These are phyloP conservation scores for Lipomyces orientalis DNA, from an alignment of 805 yeast species.

Conservation along the genomic window DNA sequence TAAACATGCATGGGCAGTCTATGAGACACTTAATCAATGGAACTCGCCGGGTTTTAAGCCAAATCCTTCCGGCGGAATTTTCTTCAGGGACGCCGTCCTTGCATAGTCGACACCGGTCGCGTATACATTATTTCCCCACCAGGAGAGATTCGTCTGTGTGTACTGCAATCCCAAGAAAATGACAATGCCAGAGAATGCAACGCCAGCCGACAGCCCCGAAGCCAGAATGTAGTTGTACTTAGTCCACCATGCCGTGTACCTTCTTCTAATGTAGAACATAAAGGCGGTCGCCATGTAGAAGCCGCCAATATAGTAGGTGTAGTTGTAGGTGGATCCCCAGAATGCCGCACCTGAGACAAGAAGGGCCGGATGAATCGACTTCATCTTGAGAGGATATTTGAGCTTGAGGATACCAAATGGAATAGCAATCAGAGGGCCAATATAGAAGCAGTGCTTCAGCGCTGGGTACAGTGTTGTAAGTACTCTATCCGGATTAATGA, in stretches of 20 bases:
- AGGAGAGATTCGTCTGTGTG: slow-evolving; percentile 43
- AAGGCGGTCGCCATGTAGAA: slow-evolving; percentile 53
- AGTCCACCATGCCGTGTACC: slow-evolving; percentile 72
- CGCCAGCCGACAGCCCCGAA: slow-evolving; percentile 59
- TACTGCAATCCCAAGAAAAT: slow-evolving; percentile 57
- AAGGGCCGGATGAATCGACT: slow-evolving; percentile 18
- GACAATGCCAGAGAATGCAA: slow-evolving; percentile 64
- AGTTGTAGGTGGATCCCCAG: slow-evolving; percentile 25
- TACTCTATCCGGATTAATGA: slow-evolving; percentile 24
- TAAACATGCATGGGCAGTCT: too few species aligned
- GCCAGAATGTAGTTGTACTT: slow-evolving; percentile 57
- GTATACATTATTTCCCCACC: slow-evolving; percentile 58
- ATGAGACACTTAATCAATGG: background rate
- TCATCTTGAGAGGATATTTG: slow-evolving; percentile 16
- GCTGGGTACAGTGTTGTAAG: slow-evolving; percentile 24
- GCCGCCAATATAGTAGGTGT: slow-evolving; percentile 1
- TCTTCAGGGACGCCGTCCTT: slow-evolving; percentile 21
- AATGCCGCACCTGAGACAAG: slow-evolving; percentile 16
- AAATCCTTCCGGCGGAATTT: slow-evolving; percentile 23
- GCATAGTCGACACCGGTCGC: slow-evolving; percentile 43
- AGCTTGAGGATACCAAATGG: slow-evolving; percentile 23
- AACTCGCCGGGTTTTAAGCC: slow-evolving; percentile 7
- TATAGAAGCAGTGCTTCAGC: slow-evolving; percentile 25
- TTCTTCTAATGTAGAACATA: slow-evolving; percentile 60
- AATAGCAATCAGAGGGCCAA: slow-evolving; percentile 24